These are phyloP conservation scores for Alternaria postmessia DNA, from an alignment of 2,329 filamentous ascomycete species.

Conservation along the genomic window DNA sequence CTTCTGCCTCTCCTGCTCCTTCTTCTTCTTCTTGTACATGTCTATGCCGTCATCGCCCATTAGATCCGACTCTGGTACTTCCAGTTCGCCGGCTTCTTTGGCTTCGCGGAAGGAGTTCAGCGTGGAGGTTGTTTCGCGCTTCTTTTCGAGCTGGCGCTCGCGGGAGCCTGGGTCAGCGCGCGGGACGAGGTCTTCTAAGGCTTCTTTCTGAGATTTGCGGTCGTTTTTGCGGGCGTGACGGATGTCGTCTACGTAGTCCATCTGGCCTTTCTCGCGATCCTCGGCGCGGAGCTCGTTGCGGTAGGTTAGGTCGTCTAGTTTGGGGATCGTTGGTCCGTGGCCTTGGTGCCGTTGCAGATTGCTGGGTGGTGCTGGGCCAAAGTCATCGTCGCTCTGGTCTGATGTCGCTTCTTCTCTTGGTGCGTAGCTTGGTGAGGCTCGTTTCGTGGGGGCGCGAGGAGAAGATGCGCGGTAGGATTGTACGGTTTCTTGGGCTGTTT, in stretches of 20 bases:
- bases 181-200: constrained; percentile 81
- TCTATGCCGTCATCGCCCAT: constrained; percentile 77
- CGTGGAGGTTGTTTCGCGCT: constrained; percentile 72
- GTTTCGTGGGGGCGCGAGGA: constrained; percentile 18
- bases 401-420: constrained; percentile 13
- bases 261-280: constrained; percentile 60
- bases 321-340: constrained; percentile 71
- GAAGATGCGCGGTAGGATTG: constrained; percentile 28
- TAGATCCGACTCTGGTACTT: constrained; percentile 76
- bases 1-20: constrained; percentile 73
- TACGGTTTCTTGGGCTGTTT: constrained; percentile 56
- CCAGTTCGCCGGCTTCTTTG: constrained; percentile 69
- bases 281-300: constrained; percentile 66
- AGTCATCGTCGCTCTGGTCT: constrained; percentile 54
- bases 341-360: constrained; percentile 35
- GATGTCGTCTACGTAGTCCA: constrained; percentile 59
- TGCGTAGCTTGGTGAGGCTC: constrained; percentile 32
- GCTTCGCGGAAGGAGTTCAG: constrained; percentile 75
- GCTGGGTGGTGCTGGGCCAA: constrained; percentile 61
- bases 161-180: constrained; percentile 83
- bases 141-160: constrained; percentile 88
- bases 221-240: constrained; percentile 70
- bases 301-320: constrained; percentile 75
- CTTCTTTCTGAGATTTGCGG: constrained; percentile 71
- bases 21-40: constrained; percentile 70